Evolutionary conservation across 495 filamentous ascomycete species (phyloP).

Genomic region (Opeltia flavorubescens): DNA sequence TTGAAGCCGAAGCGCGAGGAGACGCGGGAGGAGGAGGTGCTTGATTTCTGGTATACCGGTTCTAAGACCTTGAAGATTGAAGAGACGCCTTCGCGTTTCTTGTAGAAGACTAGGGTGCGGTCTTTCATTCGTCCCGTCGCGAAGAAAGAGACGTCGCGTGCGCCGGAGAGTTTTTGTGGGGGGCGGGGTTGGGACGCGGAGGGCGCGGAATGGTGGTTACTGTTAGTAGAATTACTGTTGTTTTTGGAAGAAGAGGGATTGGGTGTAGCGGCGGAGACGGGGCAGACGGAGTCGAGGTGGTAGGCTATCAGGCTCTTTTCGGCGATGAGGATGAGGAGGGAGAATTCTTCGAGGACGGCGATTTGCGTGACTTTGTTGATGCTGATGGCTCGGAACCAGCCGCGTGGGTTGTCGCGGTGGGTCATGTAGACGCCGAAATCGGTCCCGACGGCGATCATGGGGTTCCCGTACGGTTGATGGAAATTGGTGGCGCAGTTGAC

Average conservation of each 20-base stretch:
- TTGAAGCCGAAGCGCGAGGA: conserved; percentile 47
- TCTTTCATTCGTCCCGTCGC: conserved; percentile 95
- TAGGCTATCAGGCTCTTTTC: conserved; percentile 89
- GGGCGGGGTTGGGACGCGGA: conserved; percentile 37
- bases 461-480: conserved; percentile 58
- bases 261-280: conserved; percentile 46
- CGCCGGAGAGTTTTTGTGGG: conserved; percentile 79
- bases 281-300: conserved; percentile 79
- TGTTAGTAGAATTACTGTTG: neutral
- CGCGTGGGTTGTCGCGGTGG: conserved; percentile 70
- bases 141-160: conserved; percentile 89
- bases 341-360: conserved; percentile 90
- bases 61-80: conserved; percentile 95
- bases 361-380: conserved; percentile 75
- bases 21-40: conserved; percentile 23
- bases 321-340: conserved; percentile 73
- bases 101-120: conserved; percentile 84
- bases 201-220: neutral
- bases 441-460: conserved; percentile 89
- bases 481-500: conserved; percentile 94
- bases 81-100: conserved; percentile 80
- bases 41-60: conserved; percentile 73
- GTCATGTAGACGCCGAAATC: conserved; percentile 88
- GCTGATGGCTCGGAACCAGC: conserved; percentile 69
- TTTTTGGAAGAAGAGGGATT: conserved; percentile 40